These are phyloP conservation scores for Saccharomycopsis sp. DNA, from an alignment of 805 yeast genomes.

Conservation along the genomic window DNA sequence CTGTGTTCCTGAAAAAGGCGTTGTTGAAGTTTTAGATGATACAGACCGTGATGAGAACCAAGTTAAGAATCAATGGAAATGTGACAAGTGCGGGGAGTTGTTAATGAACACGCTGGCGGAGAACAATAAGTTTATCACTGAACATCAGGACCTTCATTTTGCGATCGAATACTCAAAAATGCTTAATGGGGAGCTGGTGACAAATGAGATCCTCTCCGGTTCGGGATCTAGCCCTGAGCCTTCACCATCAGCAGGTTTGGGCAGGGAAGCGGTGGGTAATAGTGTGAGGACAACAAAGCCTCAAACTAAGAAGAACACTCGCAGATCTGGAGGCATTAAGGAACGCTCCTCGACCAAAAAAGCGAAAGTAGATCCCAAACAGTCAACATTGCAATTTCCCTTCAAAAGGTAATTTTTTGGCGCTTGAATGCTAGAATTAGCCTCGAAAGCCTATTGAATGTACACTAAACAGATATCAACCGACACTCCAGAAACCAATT, in stretches of 20 bases:
- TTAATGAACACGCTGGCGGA: background rate
- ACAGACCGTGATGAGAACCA: background rate
- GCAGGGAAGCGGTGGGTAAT: background rate
- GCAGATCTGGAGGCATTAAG: background rate
- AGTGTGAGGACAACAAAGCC: too few relatives aligned
- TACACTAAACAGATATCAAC: too few relatives aligned
- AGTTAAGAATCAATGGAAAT: background rate
- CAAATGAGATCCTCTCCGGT: conserved; percentile 3
- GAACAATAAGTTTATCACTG: conserved; percentile 4
- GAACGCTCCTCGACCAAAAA: background rate
- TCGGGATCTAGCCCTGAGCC: background rate
- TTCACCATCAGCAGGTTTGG: background rate
- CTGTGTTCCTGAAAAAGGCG: background rate
- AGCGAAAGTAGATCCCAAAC: background rate
- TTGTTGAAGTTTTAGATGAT: background rate
- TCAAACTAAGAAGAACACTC: too few relatives aligned
- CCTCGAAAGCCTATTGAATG: too few relatives aligned
- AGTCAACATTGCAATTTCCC: background rate
- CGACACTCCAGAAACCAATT: too few relatives aligned
- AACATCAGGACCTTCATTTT: conserved; percentile 20
- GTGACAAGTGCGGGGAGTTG: background rate
- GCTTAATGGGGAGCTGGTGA: conserved; percentile 16
- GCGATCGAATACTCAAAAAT: conserved; percentile 15
- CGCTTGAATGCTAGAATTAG: too few relatives aligned
- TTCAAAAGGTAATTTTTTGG: background rate